Evolutionary conservation across 805 yeast genomes (phyloP), one percentile per base, ranked within the genome.

Genomic region (Kodamaea kakaduensis): DNA sequence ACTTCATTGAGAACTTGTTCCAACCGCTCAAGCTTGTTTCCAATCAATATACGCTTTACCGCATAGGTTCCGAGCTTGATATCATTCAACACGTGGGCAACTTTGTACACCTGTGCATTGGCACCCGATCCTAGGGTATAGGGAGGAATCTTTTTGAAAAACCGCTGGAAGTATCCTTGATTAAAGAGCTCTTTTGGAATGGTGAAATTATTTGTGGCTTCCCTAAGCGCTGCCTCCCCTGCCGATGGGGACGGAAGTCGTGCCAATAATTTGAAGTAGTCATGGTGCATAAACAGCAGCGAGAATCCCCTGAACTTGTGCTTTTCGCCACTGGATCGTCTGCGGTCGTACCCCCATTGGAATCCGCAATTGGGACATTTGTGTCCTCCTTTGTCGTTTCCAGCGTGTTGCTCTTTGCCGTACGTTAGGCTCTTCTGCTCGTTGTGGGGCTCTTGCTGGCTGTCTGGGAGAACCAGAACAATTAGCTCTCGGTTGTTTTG

Each of bases 81-180:
- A 9, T 80, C 80, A 41, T 84, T 81, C 23, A 89, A 60, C n/a
- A 72, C 69, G 54, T 88, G 96, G 38, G 80, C 86, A 5, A 88
- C 96, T 51, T 86, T 78, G 50, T 74, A 82, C 7, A 88, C 96
- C 17, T 81, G 76, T 0, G 95, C 95, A 46, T 86, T 77, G 4
- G 95, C 84, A 0, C 96, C 96, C 22, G 81, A 70, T 0, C 96
- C 96, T 9, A 88, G 58, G 2, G 73, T 59, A 18, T 40, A 58
- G 0, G 69, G 69, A 1, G 75, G 69, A 9, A 78, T 59, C 20
- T 75, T 72, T 25, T 65, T 69, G 60, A 88, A 88, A 53, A 88
- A 83, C 38, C 78, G 77, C 14, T 71, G 65, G 47, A 81, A 88
- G 53, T 88, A 88, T 3, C 95, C 95, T 42, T 83, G 94, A 32